phyloP scores from a whole-genome alignment of 2,329 filamentous ascomycete genomes.

The Pseudovirgaria hyperparasitica region DNA sequence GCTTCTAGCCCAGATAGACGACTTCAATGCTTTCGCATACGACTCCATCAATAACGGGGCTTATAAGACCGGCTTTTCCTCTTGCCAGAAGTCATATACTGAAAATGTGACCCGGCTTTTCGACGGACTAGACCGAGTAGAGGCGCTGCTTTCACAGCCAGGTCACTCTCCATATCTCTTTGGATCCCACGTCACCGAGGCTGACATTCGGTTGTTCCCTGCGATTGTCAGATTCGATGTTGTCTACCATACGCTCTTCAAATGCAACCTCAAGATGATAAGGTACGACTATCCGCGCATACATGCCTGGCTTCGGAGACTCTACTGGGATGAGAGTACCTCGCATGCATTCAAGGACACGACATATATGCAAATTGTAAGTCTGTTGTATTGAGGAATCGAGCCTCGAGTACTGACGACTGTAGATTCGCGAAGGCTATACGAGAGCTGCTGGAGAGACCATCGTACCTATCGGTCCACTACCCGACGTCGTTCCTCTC shows the following conservation, averaged over 20 bases:
- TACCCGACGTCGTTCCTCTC: too few species aligned
- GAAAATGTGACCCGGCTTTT: slow-evolving; percentile 61
- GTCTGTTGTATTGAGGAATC: neutral
- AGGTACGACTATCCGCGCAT: slow-evolving; percentile 68
- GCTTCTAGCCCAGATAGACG: slow-evolving; percentile 59
- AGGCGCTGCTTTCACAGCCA: slow-evolving; percentile 49
- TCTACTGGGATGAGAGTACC: slow-evolving; percentile 60
- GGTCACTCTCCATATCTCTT: slow-evolving; percentile 56
- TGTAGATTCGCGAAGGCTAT: too few species aligned
- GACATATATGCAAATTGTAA: slow-evolving; percentile 15
- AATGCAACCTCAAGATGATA: slow-evolving; percentile 76
- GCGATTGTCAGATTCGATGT: slow-evolving; percentile 49
- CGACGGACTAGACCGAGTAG: slow-evolving; percentile 60
- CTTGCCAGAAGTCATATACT: slow-evolving; percentile 71
- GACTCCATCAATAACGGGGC: slow-evolving; percentile 43
- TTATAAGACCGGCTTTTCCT: slow-evolving; percentile 64
- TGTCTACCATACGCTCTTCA: slow-evolving; percentile 45
- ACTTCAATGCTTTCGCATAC: slow-evolving; percentile 71
- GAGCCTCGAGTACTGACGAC: too few species aligned
- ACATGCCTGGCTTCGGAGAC: slow-evolving; percentile 64
- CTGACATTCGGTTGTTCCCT: slow-evolving; percentile 35
- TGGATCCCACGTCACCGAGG: slow-evolving; percentile 43
- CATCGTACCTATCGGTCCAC: too few species aligned
- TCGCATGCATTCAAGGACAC: slow-evolving; percentile 17
- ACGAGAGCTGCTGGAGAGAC: too few species aligned